Evolutionary conservation across 257 asterid genomes (phyloP).

Genomic region (Solanum virginianum): DNA sequence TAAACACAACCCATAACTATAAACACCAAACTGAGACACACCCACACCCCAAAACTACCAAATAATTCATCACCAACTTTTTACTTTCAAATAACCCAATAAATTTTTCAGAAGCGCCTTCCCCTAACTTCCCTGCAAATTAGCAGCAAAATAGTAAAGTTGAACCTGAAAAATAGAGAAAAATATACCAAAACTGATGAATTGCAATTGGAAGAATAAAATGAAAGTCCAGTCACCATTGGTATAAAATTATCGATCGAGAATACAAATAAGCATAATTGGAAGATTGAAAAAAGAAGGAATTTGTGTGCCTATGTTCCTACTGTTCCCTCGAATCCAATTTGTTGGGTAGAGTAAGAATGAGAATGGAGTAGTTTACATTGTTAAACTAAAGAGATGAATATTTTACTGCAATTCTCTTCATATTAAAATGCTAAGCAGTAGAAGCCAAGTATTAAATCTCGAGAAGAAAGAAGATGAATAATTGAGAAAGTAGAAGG

Average conservation of each 20-base stretch:
- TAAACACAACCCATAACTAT: conserved; percentile 82
- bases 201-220: background rate
- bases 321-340: background rate
- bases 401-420: background rate
- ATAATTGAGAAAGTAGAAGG: background rate
- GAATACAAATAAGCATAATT: background rate
- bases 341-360: background rate
- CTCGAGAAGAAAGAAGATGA: background rate
- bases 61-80: conserved; percentile 22
- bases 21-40: conserved; percentile 21
- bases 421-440: background rate
- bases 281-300: background rate
- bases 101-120: background rate
- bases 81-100: background rate
- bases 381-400: background rate
- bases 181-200: background rate
- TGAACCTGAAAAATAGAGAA: background rate
- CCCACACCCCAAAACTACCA: conserved; percentile 16
- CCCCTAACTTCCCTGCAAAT: background rate
- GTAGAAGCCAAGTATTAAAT: background rate
- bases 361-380: background rate
- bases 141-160: background rate
- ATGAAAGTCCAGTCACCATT: background rate
- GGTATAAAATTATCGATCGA: background rate
- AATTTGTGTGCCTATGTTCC: background rate